Conservation (phyloP, 1,284 basidiomycete genomes). For the Cryptococcus jaspeensis region DNA sequence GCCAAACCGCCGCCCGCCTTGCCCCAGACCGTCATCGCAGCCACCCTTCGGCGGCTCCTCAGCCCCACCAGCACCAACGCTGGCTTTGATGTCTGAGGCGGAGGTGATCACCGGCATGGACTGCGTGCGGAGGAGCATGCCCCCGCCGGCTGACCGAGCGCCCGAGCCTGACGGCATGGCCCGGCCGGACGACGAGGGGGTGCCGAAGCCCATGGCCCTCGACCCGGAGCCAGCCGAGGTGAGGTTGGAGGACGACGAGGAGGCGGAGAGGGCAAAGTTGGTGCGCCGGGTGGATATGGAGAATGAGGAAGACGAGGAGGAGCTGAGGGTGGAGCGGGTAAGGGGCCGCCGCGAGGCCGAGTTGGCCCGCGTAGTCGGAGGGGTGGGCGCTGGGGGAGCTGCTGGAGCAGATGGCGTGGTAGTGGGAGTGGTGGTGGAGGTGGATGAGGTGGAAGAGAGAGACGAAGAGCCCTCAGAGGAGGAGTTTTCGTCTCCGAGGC, state of each 20-base stretch:
- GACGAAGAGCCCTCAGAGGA: background rate
- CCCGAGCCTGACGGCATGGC: conserved; percentile 12
- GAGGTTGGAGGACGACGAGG: conserved; percentile 6
- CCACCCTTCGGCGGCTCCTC: conserved; percentile 9
- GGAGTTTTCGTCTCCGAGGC: conserved; percentile 14
- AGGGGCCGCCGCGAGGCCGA: conserved; percentile 1
- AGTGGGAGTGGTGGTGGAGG: conserved; percentile 10
- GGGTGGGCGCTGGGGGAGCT: conserved; percentile 1
- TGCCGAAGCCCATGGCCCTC: background rate
- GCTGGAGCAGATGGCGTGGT: conserved; percentile 9
- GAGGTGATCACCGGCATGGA: conserved; percentile 19
- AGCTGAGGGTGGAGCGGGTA: conserved; percentile 11
- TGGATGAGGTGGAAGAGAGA: conserved; percentile 3
- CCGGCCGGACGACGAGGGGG: conserved; percentile 6
- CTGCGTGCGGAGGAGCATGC: conserved; percentile 29
- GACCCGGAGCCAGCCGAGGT: background rate
- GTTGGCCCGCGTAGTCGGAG: conserved; percentile 11
- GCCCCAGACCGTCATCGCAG: conserved; percentile 17
- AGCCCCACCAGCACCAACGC: conserved; percentile 8
- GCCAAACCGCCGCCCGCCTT: conserved; percentile 23
- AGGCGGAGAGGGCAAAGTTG: conserved; percentile 7
- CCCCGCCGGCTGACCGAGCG: conserved; percentile 18
- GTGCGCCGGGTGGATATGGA: conserved; percentile 26
- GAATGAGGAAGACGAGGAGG: conserved; percentile 24
- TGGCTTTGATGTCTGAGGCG: conserved; percentile 9